Evolutionary conservation across 495 filamentous ascomycete species (phyloP).

Genomic region (Viridothelium virens): DNA sequence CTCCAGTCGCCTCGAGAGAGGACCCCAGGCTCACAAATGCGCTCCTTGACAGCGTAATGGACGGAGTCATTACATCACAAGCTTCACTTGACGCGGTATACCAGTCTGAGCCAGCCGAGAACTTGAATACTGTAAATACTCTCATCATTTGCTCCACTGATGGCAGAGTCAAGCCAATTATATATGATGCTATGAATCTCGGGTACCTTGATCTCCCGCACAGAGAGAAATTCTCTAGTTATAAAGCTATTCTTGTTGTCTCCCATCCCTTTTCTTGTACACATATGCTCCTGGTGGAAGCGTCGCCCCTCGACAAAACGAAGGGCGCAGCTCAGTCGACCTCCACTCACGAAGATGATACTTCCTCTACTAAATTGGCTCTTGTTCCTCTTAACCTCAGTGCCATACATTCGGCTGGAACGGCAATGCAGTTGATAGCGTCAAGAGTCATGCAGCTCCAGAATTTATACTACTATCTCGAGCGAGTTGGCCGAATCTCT

Average conservation of each 20-base stretch:
- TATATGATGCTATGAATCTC: slow-evolving; percentile 85
- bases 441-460: slow-evolving; percentile 82
- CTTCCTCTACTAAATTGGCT: slow-evolving; percentile 37
- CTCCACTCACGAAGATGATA: no score
- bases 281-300: slow-evolving; percentile 58
- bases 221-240: slow-evolving; percentile 13
- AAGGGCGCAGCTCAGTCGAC: no score
- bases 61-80: slow-evolving; percentile 67
- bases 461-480: slow-evolving; percentile 74
- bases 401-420: slow-evolving; percentile 70
- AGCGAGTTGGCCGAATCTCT: slow-evolving; percentile 37
- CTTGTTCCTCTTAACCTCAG: slow-evolving; percentile 74
- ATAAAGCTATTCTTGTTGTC: slow-evolving; percentile 43
- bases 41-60: background rate
- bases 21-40: background rate
- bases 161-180: slow-evolving; percentile 71
- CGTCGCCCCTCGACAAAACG: background rate
- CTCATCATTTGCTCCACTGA: slow-evolving; percentile 71
- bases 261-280: slow-evolving; percentile 69
- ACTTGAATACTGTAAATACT: slow-evolving; percentile 67
- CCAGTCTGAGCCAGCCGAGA: slow-evolving; percentile 51
- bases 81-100: slow-evolving; percentile 64
- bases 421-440: slow-evolving; percentile 71
- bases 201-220: slow-evolving; percentile 50
- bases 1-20: slow-evolving; percentile 21